These are phyloP conservation scores for Lithospermum erythrorhizon DNA, from an alignment of 257 asterid species.

Conservation along the genomic window DNA sequence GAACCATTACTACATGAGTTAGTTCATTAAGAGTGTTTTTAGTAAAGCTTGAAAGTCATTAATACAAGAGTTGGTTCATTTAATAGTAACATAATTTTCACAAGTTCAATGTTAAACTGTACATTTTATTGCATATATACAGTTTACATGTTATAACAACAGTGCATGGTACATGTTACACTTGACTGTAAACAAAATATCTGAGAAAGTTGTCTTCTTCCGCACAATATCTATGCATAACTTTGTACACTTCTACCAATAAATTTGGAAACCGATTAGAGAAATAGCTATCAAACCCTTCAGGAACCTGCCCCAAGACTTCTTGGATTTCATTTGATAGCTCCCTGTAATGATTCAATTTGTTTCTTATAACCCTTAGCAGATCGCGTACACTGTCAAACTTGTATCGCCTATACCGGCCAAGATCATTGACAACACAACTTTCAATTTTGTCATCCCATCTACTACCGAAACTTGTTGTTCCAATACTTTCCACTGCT, in stretches of 20 bases:
- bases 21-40: too few relatives aligned
- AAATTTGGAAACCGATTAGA: constrained; percentile 64
- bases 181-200: constrained; percentile 34
- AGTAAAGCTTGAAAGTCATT: too few relatives aligned
- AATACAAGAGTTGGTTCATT: too few relatives aligned
- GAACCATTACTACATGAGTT: too few relatives aligned
- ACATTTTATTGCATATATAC: not conserved
- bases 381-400: constrained; percentile 68
- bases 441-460: constrained; percentile 83
- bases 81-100: too few relatives aligned
- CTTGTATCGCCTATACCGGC: constrained; percentile 72
- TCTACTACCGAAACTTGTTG: constrained; percentile 50
- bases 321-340: constrained; percentile 58
- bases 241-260: constrained; percentile 50
- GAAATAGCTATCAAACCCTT: constrained; percentile 66
- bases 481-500: constrained; percentile 47
- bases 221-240: constrained; percentile 35
- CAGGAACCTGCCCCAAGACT: constrained; percentile 61
- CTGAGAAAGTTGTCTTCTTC: constrained; percentile 53
- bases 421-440: constrained; percentile 52
- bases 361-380: constrained; percentile 60
- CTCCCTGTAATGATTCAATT: constrained; percentile 76
- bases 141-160: not conserved
- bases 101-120: too few relatives aligned
- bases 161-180: constrained; percentile 8